Evolutionary conservation across 177 flowering plant genomes (phyloP), one percentile per base, ranked within the genome.

Genomic region (Telopea speciosissima): DNA sequence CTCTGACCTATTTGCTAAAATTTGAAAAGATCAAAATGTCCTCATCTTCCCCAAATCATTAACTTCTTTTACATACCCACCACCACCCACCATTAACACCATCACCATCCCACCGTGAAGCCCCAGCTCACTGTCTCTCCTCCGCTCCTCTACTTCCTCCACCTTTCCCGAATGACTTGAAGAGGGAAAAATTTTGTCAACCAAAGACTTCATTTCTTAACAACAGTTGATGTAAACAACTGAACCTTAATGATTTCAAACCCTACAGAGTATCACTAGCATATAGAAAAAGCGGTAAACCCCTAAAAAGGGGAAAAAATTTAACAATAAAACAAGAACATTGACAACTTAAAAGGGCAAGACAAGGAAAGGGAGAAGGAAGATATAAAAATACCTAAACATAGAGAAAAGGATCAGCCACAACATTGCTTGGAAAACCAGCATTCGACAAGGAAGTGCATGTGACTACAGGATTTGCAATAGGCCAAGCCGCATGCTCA

Each of bases 401-500:
- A 79, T 83, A 93, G 52, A 93, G 87, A 81, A 93, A 92, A 40
- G 98, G 98, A 70, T 93, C 97, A 60, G 96, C 98, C 66, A 90
- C 96, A 76, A 93, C 92, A 73, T 92, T 93, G 71, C 94, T 92
- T 56, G 97, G 91, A 63, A 81, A 86, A 17, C 93, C 87, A 60
- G 88, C 80, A 73, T 78, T 81, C 31, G 96, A 83, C 62, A 64
- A 85, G 0, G 93, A 86, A 75, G 85, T 88, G 79, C 98, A 93
- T 0, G 91, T 87, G 24, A 93, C 68, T 16, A 93, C 91, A 1
- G 98, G 98, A 72, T 93, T 93, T 13, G 97, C 95, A 54, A 93
- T 95, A 10, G 98, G 98, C 97, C 98, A 92, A 3, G 97, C 93
- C 3, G 90, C 85, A 72, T 79, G 85, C 70, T 78, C 79, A 67